A percentile compares a stretch with the other conserved stretches of the same genome.
phyloP scores from a whole-genome alignment of 2,329 filamentous ascomycete species.

The Pseudogymnoascus sp. region DNA sequence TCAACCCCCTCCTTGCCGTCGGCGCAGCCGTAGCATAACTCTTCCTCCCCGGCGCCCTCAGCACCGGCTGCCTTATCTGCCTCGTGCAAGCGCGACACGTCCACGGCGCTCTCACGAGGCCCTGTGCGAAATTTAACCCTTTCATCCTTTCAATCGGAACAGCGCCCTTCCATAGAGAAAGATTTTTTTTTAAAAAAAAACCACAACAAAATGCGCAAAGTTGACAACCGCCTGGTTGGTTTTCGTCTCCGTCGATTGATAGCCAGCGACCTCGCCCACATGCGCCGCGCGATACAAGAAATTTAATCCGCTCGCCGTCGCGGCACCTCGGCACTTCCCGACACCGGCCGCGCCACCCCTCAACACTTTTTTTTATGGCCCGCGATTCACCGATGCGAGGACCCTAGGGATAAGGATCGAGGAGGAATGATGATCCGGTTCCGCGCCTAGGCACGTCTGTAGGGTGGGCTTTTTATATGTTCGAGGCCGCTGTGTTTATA shows the following conservation, averaged over 20 bases:
- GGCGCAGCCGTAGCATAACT: slow-evolving; percentile 1
- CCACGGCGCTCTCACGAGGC: not conserved
- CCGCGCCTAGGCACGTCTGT: not conserved
- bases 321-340: not conserved
- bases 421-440: not conserved
- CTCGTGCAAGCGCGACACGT: not conserved
- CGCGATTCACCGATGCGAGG: not conserved
- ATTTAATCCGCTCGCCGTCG: not conserved
- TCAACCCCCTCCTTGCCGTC: slow-evolving; percentile 9
- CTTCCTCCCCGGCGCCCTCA: not conserved
- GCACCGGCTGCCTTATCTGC: not conserved
- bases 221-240: not conserved
- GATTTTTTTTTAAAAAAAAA: not conserved
- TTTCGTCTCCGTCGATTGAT: not conserved
- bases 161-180: not conserved
- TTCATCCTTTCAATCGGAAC: not conserved
- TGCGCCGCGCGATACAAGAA: not conserved
- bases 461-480: not conserved
- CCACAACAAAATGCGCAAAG: not conserved
- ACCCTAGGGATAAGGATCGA: not conserved
- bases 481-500: not conserved
- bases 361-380: not conserved
- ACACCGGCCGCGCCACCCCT: not conserved
- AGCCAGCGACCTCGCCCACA: not conserved
- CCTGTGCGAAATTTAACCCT: not conserved